Conservation (phyloP, 306 rosid species). For the Cicer judaicum region DNA sequence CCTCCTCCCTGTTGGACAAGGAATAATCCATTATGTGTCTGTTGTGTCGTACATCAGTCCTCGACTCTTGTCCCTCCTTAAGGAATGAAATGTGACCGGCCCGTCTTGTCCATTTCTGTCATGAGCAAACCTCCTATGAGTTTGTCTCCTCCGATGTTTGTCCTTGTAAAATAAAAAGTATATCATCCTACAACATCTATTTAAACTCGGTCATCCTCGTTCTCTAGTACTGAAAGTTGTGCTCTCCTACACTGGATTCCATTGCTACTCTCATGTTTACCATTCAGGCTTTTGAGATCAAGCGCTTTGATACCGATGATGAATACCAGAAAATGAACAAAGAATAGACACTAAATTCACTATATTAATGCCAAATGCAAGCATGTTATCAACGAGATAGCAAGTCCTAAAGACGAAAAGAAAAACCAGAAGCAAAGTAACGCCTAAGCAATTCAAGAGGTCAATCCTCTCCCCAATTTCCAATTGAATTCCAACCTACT, state of each 20-base stretch:
- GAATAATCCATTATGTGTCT: neutral
- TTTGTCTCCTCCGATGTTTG: neutral
- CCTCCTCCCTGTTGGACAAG: neutral
- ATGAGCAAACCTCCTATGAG: neutral
- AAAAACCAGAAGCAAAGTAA: neutral
- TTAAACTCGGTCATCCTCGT: neutral
- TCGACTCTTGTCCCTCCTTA: neutral
- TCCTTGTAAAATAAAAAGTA: neutral
- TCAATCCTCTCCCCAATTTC: neutral
- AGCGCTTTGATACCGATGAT: neutral
- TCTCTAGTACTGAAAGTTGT: neutral
- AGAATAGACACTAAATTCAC: neutral
- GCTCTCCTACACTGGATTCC: neutral
- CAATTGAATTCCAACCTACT: slow-evolving; percentile 11
- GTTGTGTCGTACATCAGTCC: neutral
- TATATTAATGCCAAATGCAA: neutral
- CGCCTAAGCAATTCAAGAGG: neutral
- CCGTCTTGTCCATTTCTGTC: neutral
- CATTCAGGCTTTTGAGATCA: neutral
- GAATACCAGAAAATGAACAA: neutral
- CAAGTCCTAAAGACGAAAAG: neutral
- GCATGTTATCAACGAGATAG: neutral
- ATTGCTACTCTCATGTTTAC: slow-evolving; percentile 1
- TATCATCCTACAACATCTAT: neutral
- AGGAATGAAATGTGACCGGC: neutral